Evolutionary conservation across 176 grass and related monocot species (phyloP).

Genomic region (Sorghum bicolor): Sorghum_bicolor_NCBIv3 NC_012876.2:61502501-61503000

Average conservation of each 20-base stretch:
- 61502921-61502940: neutral
- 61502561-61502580: conserved; percentile 74
- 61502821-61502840: conserved; percentile 76
- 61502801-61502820: conserved; percentile 93
- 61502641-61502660: conserved; percentile 89
- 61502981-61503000: conserved; percentile 76
- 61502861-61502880: conserved; percentile 63
- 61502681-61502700: conserved; percentile 38
- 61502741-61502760: conserved; percentile 82
- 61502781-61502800: conserved; percentile 60
- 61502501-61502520: conserved; percentile 11
- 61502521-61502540: too few relatives aligned
- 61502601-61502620: conserved; percentile 66
- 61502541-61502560: neutral
- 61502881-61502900: conserved; percentile 39
- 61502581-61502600: conserved; percentile 81
- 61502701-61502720: conserved; percentile 80
- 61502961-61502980: conserved; percentile 44
- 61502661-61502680: conserved; percentile 71
- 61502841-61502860: conserved; percentile 74
- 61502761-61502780: conserved; percentile 89
- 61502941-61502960: conserved; percentile 28
- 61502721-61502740: conserved; percentile 76
- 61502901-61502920: conserved; percentile 30
- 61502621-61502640: conserved; percentile 75